These are phyloP conservation scores for Candida sanyaensis DNA, from an alignment of 1,139 yeast genomes.

Conservation along the genomic window DNA sequence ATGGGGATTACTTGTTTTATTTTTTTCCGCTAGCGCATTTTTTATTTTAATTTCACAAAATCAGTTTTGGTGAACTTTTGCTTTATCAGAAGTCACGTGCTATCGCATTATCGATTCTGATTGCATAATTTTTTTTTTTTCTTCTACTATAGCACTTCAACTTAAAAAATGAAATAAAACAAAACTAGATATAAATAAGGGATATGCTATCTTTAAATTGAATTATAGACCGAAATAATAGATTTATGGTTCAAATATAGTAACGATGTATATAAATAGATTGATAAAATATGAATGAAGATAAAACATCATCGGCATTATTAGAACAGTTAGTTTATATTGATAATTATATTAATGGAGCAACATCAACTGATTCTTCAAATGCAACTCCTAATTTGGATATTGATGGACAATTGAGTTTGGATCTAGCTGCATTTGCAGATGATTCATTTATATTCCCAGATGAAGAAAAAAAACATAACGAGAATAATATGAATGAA, in stretches of 20 bases:
- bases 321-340: slow-evolving; percentile 76
- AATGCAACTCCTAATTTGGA: slow-evolving; percentile 41
- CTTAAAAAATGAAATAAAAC: no score
- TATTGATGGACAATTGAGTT: slow-evolving; percentile 67
- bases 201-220: no score
- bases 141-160: no score
- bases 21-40: background rate
- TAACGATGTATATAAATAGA: background rate
- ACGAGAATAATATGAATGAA: slow-evolving; percentile 19
- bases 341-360: slow-evolving; percentile 64
- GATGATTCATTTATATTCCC: slow-evolving; percentile 77
- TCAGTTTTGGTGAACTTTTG: background rate
- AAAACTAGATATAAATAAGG: no score
- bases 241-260: background rate
- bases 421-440: slow-evolving; percentile 78
- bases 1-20: background rate
- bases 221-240: background rate
- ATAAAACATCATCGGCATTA: slow-evolving; percentile 67
- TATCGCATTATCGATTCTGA: background rate
- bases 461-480: slow-evolving; percentile 68
- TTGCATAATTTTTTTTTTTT: background rate
- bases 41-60: no score
- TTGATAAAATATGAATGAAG: slow-evolving; percentile 10
- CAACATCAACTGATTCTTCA: slow-evolving; percentile 17
- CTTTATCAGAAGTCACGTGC: background rate